Evolutionary conservation across 2,329 filamentous ascomycete genomes (phyloP), one percentile per base, ranked within the genome.

Genomic region (Aspergillus awamori): DNA sequence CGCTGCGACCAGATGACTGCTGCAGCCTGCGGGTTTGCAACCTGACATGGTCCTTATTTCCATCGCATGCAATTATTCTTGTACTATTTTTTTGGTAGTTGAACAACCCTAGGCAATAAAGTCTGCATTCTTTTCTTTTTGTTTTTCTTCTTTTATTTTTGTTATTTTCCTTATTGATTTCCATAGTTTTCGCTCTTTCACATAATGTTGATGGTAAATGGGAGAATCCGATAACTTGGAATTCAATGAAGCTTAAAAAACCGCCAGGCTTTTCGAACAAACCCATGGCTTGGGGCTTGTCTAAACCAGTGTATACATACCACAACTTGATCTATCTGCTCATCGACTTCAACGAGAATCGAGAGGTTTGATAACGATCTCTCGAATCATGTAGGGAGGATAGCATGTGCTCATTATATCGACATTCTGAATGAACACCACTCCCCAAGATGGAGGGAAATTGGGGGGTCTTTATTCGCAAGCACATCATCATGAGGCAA

Each of bases 11-110:
- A 65, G 61, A 65, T 66, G 66, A 67, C 63, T 58, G 52, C 52
- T 63, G 59, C 66, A 59, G 57, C 59, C 65, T 68, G 65, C 62
- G 59, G 58, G 60, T 64, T 65, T 63, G 59, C 62, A 55, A 58
- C 60, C 61, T 65, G 65, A 64, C 61, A 66, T 63, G 61, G 65
- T 66, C 63, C 65, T 66, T 66, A 64, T 59, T 64, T 65, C 51
- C 48, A 62, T 62, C 59, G 59, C 61, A 63, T 61, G 65, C 61
- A 58, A 55, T 49, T 58, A 38, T 26, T 11, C 53, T 60, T 36
- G 33, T 36, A n/a, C 48, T 26, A 41, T 30, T 36, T n/a, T 28
- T 54, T 15, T 38, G 10, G 10, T 47, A 24, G 11, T 26, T 38
- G 26, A 7, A 33, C n/a, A 28, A n/a, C 17, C 41, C 51, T 20